Evolutionary conservation across 1,139 yeast species (phyloP).

Genomic region (Meyerozyma smithsonii): DNA sequence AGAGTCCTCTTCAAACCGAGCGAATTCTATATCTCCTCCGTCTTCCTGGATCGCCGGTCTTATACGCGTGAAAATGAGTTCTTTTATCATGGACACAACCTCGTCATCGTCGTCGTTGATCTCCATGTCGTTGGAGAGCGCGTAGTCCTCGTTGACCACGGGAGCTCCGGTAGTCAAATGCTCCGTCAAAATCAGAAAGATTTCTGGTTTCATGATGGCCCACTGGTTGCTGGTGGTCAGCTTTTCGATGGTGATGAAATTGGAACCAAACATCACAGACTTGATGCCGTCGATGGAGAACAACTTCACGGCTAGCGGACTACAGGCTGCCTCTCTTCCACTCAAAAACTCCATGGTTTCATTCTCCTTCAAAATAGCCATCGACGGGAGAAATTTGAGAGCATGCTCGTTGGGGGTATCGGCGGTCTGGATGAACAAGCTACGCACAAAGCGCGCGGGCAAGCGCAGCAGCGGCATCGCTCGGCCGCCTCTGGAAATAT

Average conservation of each 20-base stretch:
- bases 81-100: constrained; percentile 87
- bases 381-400: constrained; percentile 42
- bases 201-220: constrained; percentile 83
- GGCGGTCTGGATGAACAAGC: constrained; percentile 2
- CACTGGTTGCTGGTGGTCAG: constrained; percentile 49
- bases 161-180: constrained; percentile 74
- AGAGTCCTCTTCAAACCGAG: constrained; percentile 53
- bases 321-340: constrained; percentile 52
- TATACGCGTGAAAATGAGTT: constrained; percentile 86
- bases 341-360: constrained; percentile 51
- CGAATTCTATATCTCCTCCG: constrained; percentile 79
- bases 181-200: constrained; percentile 79
- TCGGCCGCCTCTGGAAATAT: not conserved
- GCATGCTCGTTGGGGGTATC: constrained; percentile 47
- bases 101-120: constrained; percentile 63
- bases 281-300: constrained; percentile 49
- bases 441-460: not conserved
- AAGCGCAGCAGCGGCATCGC: not conserved
- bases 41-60: constrained; percentile 91
- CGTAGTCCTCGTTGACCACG: constrained; percentile 30
- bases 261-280: constrained; percentile 50
- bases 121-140: constrained; percentile 32
- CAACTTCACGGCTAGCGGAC: constrained; percentile 51
- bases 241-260: constrained; percentile 84
- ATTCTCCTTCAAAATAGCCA: constrained; percentile 36